Evolutionary conservation across 1,284 basidiomycete species (phyloP), one percentile per base, ranked within the genome.

Genomic region (Ustilago tritici): DNA sequence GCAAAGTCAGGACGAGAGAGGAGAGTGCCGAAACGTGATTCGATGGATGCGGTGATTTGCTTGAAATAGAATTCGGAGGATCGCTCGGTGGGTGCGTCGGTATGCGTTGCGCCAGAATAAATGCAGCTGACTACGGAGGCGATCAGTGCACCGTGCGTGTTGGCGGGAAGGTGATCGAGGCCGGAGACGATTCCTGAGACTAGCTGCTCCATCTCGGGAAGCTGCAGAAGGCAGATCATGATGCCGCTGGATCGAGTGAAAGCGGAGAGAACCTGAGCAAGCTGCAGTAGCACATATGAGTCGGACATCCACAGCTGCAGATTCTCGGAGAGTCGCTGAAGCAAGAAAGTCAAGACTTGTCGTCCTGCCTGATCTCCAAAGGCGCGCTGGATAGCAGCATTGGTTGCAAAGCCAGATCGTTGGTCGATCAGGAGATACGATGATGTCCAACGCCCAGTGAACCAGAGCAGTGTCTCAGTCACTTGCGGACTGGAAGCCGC

Each of bases 361-460:
- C 67, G 66, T 10, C 81, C 80, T 19, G 76, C 73, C 50, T 80
- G 58, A 32, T 74, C 79, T 28, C 65, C 68, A 23, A 84, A 76
- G 1, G 67, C 58, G 7, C 62, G 58, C 59, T 75, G 69, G 17
- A 82, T 65, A 2, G 73, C 60, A 17, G 63, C 49, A 55, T 80
- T 75, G 60, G 78, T 57, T 40, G 76, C 46, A 46, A 58, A 59
- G 34, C 70, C 65, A 14, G 67, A 58, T 31, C 63, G 60, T 36
- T 68, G 61, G 56, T 57, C 62, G 50, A 65, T 68, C 17, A 82
- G 68, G 12, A 79, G 77, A 71, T 77, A 86, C 41, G 75, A 67
- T 8, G 81, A 80, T 38, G 76, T 79, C 82, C 82, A 84, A 14
- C 84, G 81, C 11, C 74, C 82, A 1, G 68, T 79, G 46, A 84